Evolutionary conservation across 805 yeast genomes (phyloP).

Genomic region (Metschnikowia vanudenii): DNA sequence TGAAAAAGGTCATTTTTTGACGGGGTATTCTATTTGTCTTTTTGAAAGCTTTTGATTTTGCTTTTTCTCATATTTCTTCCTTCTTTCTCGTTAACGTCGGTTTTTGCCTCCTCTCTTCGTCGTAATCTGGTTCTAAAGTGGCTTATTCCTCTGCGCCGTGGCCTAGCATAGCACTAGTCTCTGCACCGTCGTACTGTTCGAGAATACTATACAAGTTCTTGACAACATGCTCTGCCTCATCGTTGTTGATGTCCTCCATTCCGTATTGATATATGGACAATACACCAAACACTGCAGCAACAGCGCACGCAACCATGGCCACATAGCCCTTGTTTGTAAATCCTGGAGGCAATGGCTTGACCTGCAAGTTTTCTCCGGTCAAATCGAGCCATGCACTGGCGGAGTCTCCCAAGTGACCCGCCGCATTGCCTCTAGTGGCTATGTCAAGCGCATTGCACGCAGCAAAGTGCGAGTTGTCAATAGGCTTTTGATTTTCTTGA

Average conservation of each 20-base stretch:
- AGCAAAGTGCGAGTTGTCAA: constrained; percentile 49
- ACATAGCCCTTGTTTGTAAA: constrained; percentile 69
- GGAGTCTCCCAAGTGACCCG: constrained; percentile 50
- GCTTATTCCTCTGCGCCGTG: neutral
- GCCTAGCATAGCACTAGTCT: constrained; percentile 15
- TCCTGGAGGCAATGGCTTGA: constrained; percentile 63
- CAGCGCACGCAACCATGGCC: constrained; percentile 54
- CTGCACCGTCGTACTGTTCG: constrained; percentile 25
- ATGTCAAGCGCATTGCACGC: constrained; percentile 49
- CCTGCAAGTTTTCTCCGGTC: constrained; percentile 59
- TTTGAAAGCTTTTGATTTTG: too few species aligned
- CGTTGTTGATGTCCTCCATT: constrained; percentile 55
- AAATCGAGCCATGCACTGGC: constrained; percentile 53
- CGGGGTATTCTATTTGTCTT: too few species aligned
- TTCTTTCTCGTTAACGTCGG: neutral
- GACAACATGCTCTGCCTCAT: constrained; percentile 46
- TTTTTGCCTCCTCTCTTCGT: neutral
- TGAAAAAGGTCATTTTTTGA: too few species aligned
- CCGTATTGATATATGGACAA: constrained; percentile 62
- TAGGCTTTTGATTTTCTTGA: constrained; percentile 25
- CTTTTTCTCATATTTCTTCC: too few species aligned
- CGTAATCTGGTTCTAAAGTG: neutral
- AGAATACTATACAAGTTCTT: constrained; percentile 32
- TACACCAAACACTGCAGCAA: constrained; percentile 60
- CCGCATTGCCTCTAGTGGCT: constrained; percentile 64